phyloP scores from a whole-genome alignment of 305 asterid species.

The Fraxinus greggii region DNA sequence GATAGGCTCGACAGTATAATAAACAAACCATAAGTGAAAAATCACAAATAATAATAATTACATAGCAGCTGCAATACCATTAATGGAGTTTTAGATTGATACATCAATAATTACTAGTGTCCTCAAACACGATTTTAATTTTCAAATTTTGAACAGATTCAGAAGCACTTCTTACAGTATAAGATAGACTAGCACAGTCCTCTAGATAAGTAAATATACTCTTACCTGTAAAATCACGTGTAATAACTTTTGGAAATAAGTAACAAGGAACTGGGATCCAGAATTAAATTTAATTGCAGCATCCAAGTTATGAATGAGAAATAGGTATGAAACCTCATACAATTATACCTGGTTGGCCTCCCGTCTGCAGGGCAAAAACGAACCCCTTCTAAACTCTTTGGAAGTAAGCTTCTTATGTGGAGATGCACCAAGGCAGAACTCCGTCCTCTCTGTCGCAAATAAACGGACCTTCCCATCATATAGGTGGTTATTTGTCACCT shows the following conservation, averaged over 20 bases:
- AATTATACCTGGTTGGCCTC: constrained; percentile 59
- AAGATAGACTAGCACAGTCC: neutral
- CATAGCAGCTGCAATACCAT: neutral
- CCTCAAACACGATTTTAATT: neutral
- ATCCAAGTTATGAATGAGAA: constrained; percentile 5
- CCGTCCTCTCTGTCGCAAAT: constrained; percentile 40
- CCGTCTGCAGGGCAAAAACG: constrained; percentile 64
- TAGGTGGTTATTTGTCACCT: constrained; percentile 21
- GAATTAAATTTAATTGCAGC: neutral
- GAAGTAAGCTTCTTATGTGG: constrained; percentile 57
- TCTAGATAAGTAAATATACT: neutral
- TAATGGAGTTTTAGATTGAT: neutral
- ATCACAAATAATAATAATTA: neutral
- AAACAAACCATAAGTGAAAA: neutral
- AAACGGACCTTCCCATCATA: constrained; percentile 52
- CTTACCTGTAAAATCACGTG: neutral
- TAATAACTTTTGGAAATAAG: neutral
- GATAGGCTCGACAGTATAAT: neutral
- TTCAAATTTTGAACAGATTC: neutral
- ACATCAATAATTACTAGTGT: neutral
- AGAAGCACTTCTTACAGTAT: neutral
- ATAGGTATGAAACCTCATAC: neutral
- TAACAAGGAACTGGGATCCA: neutral
- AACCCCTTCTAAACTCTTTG: constrained; percentile 53
- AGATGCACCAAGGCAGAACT: constrained; percentile 69